Base-by-base conservation (phyloP, 1,284 basidiomycete genomes). In the Leccinum insolens region DNA sequence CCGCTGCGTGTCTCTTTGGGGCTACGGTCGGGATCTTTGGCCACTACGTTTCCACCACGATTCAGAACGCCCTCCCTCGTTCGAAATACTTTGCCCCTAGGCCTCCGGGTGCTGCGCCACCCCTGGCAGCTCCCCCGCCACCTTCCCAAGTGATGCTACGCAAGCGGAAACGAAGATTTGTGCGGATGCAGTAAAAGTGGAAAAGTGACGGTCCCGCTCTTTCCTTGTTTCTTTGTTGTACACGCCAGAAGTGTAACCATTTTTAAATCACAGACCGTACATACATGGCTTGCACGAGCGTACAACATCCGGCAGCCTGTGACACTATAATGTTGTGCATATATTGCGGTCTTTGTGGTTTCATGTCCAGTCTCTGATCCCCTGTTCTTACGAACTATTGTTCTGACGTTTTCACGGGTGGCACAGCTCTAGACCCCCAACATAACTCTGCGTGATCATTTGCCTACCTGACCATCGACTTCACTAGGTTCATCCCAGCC, bases 1-100 rank as follows among this genome's bases (percentile, higher is more conserved):
- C 86, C 6, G 82, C 85, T 0, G 85, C 88, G 2, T 86, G 84
- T 70, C 83, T 91, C 61, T 80, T 80, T 28, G 89, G 89, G 0
- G 80, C 76, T 1, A 37, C 83, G 12, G 61, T 91, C 0, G 89
- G 89, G 1, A 65, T 84, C 1, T 72, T 80, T 3, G 88, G 85
- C 0, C 80, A 86, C 41, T 65, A 76, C 44, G 15, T 78, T 9
- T 73, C 75, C 62, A 69, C 64, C 22, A 1, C 62, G 3, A 63
- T 75, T 15, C 31, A 76, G 1, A 44, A 49, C 63, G 4, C 31
- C 58, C 61, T 76, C 25, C 61, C 69, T 5, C 69, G 62, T 49
- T 67, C 75, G 17, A 69, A 34, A 22, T 71, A 67, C 41, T 74
- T 73, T 44, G 22, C 66, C 34, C 68, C 46, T 49, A 20, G 8